Percentiles rank a stretch among this genome's conserved stretches.
Evolutionary conservation across 495 filamentous ascomycete genomes (phyloP).

Genomic region (Hypoxylon intermedium): DNA sequence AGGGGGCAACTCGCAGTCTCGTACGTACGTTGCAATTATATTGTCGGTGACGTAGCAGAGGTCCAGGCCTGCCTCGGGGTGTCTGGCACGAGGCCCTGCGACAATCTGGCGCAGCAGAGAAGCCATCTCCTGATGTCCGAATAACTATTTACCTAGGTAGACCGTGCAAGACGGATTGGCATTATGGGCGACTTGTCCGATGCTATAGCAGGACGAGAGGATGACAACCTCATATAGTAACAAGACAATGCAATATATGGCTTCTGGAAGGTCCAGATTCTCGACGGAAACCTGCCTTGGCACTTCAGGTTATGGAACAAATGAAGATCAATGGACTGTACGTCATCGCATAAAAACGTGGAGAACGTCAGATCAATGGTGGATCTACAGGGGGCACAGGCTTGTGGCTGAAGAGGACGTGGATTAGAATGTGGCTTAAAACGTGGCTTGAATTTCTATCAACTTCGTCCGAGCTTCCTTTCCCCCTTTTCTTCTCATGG

Average conservation of each 20-base stretch:
- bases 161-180: not conserved
- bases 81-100: slow-evolving; percentile 79
- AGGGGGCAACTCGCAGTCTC: not conserved
- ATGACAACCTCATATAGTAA: not conserved
- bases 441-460: no score
- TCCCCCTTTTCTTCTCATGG: no score
- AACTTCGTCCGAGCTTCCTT: no score
- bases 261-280: not conserved
- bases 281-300: not conserved
- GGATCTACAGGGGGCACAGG: no score
- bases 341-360: slow-evolving; percentile 4
- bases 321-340: not conserved
- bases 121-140: slow-evolving; percentile 49
- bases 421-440: no score
- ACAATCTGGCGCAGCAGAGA: slow-evolving; percentile 64
- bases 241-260: not conserved
- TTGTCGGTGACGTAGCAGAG: slow-evolving; percentile 93
- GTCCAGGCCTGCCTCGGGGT: slow-evolving; percentile 87
- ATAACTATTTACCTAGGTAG: not conserved
- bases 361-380: not conserved
- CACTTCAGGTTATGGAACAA: not conserved
- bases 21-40: slow-evolving; percentile 66
- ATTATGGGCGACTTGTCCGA: not conserved
- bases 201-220: not conserved
- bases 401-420: no score